A percentile compares a stretch with the other conserved stretches of the same genome.
Evolutionary conservation across 352 stramenopile genomes (phyloP).

Genomic region (Hyaloperonospora brassicae): DNA sequence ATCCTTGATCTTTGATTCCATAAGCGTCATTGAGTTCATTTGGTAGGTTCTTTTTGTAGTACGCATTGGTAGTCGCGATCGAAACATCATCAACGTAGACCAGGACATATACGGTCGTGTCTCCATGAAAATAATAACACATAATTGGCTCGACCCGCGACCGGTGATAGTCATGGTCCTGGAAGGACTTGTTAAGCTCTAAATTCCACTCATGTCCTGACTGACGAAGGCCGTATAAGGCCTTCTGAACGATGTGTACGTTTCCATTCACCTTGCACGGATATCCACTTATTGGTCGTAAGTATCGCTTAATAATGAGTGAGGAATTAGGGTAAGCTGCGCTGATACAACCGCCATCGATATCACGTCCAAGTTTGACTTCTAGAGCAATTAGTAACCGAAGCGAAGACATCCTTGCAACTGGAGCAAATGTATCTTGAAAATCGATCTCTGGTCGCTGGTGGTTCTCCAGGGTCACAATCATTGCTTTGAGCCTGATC

Average conservation of each 20-base stretch:
- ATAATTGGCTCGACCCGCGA: conserved; percentile 1
- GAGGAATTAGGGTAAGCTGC: conserved; percentile 1
- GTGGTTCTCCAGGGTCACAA: neutral
- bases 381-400: neutral
- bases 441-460: conserved; percentile 5
- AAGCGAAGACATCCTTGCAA: neutral
- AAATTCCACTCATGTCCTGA: conserved; percentile 4
- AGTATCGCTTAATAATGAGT: conserved; percentile 1
- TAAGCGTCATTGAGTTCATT: neutral
- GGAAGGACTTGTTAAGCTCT: neutral
- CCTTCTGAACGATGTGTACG: neutral
- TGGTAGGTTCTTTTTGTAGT: neutral
- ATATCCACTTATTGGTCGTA: conserved; percentile 1
- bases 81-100: neutral
- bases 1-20: neutral
- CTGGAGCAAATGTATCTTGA: neutral
- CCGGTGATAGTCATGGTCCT: neutral
- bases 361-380: neutral
- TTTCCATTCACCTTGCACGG: neutral
- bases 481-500: neutral
- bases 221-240: conserved; percentile 9
- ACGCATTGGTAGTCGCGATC: neutral
- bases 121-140: conserved; percentile 2
- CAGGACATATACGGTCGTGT: neutral
- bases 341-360: neutral